Base-by-base conservation (phyloP, 495 filamentous ascomycete genomes). In the Aspergillus steynii region DNA sequence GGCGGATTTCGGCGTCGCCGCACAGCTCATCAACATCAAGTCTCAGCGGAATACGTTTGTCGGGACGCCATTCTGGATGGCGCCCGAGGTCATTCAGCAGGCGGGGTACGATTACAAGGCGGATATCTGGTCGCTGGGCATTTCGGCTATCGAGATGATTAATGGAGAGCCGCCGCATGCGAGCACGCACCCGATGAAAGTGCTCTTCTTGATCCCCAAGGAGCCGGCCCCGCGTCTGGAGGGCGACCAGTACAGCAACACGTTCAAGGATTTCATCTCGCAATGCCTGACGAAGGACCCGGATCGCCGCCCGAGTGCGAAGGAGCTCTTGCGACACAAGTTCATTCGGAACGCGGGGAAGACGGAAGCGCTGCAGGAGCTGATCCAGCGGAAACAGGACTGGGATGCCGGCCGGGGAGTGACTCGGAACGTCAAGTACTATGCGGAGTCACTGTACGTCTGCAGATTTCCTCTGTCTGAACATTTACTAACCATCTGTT, bases 1-100 rank as follows among this genome's bases (percentile, higher is more conserved):
- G 60, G 95, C 96, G 25, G 95, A 99, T 77, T 99, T 99, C 70
- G 95, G 95, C 51, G 95, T 99, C 32, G 95, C 95, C 8, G 95
- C 94, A 14, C 95, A 99, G 70, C 82, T 99, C 58, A 93, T 92
- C 60, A 96, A 96, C 74, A 96, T 97, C 72, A 98, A 97, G 77
- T 97, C 95, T 7, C 92, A 97, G 78, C 89, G 95, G 28, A 96
- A 97, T 67, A 99, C 95, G 0, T 98, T 99, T 68, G 95, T 99
- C n/a, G 95, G 95, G 7, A 99, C 95, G 4, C 95, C 95, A 0
- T 99, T 96, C 77, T 99, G 95, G 95, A 99, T 99, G 95, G 95
- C 95, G 4, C 95, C 95, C 7, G 95, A 99, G 71, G 95, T 99
- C 20, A 99, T 99, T 65, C 90, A 97, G 74, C 94, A 98, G 77